These are phyloP conservation scores for Penicillium sp. DNA, from an alignment of 2,329 filamentous ascomycete species.

Conservation along the genomic window DNA sequence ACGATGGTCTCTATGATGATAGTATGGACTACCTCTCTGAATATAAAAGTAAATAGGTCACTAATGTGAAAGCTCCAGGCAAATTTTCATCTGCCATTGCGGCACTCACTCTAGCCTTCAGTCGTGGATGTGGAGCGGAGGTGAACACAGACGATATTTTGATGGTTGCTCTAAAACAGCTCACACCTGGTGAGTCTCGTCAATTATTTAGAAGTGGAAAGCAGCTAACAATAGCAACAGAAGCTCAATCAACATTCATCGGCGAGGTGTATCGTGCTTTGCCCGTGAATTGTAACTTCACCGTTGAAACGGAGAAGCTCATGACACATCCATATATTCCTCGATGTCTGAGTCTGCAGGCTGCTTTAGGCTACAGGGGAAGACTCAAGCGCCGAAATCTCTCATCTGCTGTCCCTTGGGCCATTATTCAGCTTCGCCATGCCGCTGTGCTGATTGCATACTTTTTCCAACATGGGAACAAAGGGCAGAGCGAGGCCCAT, in stretches of 20 bases:
- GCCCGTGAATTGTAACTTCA: conserved; percentile 76
- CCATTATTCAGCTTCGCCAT: conserved; percentile 72
- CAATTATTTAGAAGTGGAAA: conserved; percentile 32
- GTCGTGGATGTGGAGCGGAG: conserved; percentile 49
- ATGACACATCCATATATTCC: conserved; percentile 72
- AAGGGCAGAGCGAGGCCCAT: conserved; percentile 47
- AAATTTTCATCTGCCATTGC: conserved; percentile 58
- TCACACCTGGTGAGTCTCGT: conserved; percentile 37
- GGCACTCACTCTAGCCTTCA: conserved; percentile 57
- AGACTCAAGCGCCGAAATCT: conserved; percentile 63
- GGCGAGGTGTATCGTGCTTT: conserved; percentile 67
- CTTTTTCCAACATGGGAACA: conserved; percentile 64
- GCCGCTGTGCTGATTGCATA: conserved; percentile 62
- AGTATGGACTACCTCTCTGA: conserved; percentile 27
- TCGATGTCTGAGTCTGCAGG: conserved; percentile 74
- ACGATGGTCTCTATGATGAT: conserved; percentile 37
- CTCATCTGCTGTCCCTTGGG: conserved; percentile 71
- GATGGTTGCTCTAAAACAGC: conserved; percentile 59
- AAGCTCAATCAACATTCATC: conserved; percentile 63
- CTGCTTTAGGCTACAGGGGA: conserved; percentile 71
- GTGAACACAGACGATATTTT: conserved; percentile 69
- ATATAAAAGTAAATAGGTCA: not conserved
- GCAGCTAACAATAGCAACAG: conserved; percentile 40
- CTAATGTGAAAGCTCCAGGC: conserved; percentile 23
- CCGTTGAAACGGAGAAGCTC: conserved; percentile 72